phyloP scores from a whole-genome alignment of 225 moss, liverwort and hornwort genomes.

The Sphagnum contortum region DNA sequence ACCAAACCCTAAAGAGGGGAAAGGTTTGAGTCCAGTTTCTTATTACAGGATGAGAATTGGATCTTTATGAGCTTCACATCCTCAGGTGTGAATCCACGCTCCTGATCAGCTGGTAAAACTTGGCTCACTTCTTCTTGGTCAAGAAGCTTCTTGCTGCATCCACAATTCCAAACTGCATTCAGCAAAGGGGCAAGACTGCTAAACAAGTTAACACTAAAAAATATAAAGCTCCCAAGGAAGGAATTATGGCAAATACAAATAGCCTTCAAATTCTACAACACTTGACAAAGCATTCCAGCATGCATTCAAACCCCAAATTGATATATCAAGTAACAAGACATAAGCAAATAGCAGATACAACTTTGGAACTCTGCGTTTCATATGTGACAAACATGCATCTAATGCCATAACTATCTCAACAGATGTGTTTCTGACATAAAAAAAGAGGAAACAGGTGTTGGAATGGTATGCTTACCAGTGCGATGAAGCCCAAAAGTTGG shows the following conservation, averaged over 20 bases:
- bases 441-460: background rate
- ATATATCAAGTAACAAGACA: too few relatives aligned
- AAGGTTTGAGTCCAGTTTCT: background rate
- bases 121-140: slow-evolving; percentile 91
- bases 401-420: too few relatives aligned
- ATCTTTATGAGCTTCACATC: slow-evolving; percentile 94
- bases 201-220: background rate
- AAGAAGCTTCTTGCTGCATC: slow-evolving; percentile 78
- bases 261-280: too few relatives aligned
- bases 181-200: background rate
- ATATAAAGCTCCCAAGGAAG: background rate
- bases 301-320: too few relatives aligned
- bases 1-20: too few relatives aligned
- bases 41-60: slow-evolving; percentile 61
- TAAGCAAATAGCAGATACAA: too few relatives aligned
- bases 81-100: slow-evolving; percentile 78
- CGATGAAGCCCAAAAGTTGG: slow-evolving; percentile 93
- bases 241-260: too few relatives aligned
- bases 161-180: background rate
- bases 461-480: slow-evolving; percentile 41
- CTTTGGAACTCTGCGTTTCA: too few relatives aligned
- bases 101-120: slow-evolving; percentile 66
- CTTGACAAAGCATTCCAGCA: too few relatives aligned
- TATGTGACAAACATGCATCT: too few relatives aligned
- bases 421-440: background rate